These are phyloP conservation scores for Neonectria sp. DNA, from an alignment of 2,329 filamentous ascomycete species.

Conservation along the genomic window DNA sequence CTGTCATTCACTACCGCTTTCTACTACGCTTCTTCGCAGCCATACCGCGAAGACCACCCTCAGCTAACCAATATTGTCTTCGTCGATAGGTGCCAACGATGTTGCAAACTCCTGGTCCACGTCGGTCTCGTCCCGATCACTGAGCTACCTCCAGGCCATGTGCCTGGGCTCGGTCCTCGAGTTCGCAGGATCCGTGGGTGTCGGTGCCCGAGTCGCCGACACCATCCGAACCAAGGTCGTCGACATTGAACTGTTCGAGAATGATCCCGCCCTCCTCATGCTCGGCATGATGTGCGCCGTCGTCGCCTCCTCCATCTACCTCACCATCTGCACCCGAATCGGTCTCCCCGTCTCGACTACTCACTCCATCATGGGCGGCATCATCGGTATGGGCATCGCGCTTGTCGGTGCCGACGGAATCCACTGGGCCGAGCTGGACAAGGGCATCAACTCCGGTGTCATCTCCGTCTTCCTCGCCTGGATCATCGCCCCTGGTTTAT, in stretches of 20 bases:
- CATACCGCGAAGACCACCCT: slow-evolving; percentile 36
- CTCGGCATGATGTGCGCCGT: slow-evolving; percentile 72
- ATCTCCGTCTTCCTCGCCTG: slow-evolving; percentile 73
- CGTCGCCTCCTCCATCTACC: slow-evolving; percentile 67
- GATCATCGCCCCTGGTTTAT: slow-evolving; percentile 71
- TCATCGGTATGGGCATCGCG: slow-evolving; percentile 73
- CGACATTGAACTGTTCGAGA: slow-evolving; percentile 61
- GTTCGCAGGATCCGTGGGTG: slow-evolving; percentile 72
- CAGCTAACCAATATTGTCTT: slow-evolving; percentile 49
- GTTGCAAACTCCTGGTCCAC: slow-evolving; percentile 85
- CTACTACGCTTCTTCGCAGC: neutral
- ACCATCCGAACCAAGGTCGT: slow-evolving; percentile 76
- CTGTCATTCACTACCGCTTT: neutral
- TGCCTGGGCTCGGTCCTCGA: slow-evolving; percentile 72
- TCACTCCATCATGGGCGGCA: slow-evolving; percentile 72
- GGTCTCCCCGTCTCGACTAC: slow-evolving; percentile 74
- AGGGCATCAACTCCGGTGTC: slow-evolving; percentile 56
- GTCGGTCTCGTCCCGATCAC: slow-evolving; percentile 78
- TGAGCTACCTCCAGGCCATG: slow-evolving; percentile 74
- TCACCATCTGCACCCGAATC: slow-evolving; percentile 68
- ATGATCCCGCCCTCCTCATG: slow-evolving; percentile 69
- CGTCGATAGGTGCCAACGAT: slow-evolving; percentile 62
- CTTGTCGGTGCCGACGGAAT: slow-evolving; percentile 66
- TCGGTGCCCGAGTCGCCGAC: slow-evolving; percentile 72
- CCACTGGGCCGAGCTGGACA: slow-evolving; percentile 66